Evolutionary conservation across 2,329 filamentous ascomycete species (phyloP).

Genomic region (Penicillium aurantiogriseum): DNA sequence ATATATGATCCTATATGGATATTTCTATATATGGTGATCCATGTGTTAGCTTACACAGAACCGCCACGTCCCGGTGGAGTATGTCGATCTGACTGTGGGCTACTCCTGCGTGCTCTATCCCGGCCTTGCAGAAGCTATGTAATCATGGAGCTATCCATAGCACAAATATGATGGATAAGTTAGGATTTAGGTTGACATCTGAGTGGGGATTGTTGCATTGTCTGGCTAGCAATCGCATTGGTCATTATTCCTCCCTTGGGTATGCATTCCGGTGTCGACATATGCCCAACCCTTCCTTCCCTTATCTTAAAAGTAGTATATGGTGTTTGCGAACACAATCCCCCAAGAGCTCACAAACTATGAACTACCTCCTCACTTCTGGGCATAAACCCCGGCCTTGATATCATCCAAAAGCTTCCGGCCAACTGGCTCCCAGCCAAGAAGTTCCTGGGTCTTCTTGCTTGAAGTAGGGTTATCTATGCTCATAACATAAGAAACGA

Average conservation of each 20-base stretch:
- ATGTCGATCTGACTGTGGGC: conserved; percentile 2
- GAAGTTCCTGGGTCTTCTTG: conserved; percentile 34
- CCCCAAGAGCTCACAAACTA: not conserved
- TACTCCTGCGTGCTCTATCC: not conserved
- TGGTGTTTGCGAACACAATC: not conserved
- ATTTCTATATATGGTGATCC: not conserved
- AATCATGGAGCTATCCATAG: conserved; percentile 8
- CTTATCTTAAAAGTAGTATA: not conserved
- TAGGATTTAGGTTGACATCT: not conserved
- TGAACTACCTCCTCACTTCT: not conserved
- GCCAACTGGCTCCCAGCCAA: conserved; percentile 37
- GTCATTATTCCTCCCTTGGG: not conserved
- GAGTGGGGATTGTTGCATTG: not conserved
- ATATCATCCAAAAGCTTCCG: conserved; percentile 32
- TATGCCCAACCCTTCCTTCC: not conserved
- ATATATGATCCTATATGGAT: not conserved
- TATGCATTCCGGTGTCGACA: not conserved
- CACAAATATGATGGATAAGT: not conserved
- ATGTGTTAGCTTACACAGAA: not conserved
- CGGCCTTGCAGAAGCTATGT: conserved; percentile 10
- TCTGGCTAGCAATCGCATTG: not conserved
- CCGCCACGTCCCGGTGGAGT: conserved; percentile 1
- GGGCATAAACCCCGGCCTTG: conserved; percentile 23
- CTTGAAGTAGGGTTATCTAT: conserved; percentile 37
- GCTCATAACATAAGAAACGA: conserved; percentile 23